Evolutionary conservation across 2,329 filamentous ascomycete genomes (phyloP), one percentile per base, ranked within the genome.

Genomic region (Xylaria polymorpha): DNA sequence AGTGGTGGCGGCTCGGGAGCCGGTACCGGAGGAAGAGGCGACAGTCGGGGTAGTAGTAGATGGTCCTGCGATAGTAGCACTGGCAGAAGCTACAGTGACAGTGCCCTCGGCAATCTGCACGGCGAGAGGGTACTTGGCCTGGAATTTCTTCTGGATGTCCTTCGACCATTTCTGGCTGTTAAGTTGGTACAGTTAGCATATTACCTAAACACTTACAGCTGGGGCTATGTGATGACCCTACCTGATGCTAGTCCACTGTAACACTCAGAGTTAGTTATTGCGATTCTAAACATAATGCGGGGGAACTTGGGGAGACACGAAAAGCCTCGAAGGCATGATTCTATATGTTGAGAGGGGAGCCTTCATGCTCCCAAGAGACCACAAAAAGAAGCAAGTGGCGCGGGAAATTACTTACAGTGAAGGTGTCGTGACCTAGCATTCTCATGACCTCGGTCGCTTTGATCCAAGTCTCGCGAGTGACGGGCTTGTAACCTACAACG

Each of bases 81-180:
- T 20, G 10, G 51, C 32, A 8, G 50, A 3, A 12, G 14, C 29
- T 1, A 3, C 8, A n/a, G 15, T 29, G 22, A 22, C 6, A 25
- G 25, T 46, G n/a, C 58, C 64, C 1, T 25, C 20, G 14, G 60
- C 22, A n/a, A 43, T 18, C 1, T 12, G 15, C n/a, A 60, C 15
- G 0, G 39, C 60, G 8, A 55, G 48, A 4, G 60, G 35, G 22
- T 66, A 43, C 0, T 70, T 7, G 0, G 18, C 41, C 37, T 50
- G 15, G 43, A 61, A 68, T 7, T 65, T 22, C 43, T 68, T 68
- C n/a, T 68, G 51, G 0, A 61, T 58, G 8, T 25, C 9, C 25
- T 70, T 73, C n/a, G 46, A 32, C 69, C 69, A 72, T 32, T 61
- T 44, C 51, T 68, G 65, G 32, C 68, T 70, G 44, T 67, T 59